Percentiles rank a stretch among this genome's conserved stretches.
phyloP scores from a whole-genome alignment of 2,329 filamentous ascomycete species.

The Xylariaceae sp. region DNA sequence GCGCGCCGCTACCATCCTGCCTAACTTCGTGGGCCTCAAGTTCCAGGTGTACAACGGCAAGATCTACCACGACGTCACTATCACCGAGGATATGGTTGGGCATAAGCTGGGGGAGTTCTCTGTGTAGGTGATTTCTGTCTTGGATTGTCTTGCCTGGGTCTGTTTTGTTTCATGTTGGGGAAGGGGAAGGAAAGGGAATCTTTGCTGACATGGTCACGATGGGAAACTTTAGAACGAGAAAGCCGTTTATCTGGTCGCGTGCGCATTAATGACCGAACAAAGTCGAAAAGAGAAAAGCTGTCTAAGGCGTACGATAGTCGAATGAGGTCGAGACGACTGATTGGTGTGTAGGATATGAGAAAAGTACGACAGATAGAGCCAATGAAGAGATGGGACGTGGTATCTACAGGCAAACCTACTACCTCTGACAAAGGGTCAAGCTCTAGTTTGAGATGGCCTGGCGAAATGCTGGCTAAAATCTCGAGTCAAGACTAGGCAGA shows the following conservation, averaged over 20 bases:
- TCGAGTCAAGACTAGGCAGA: too few species aligned
- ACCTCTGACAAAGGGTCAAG: too few species aligned
- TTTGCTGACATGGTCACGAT: conserved; percentile 9
- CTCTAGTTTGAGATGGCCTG: too few species aligned
- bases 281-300: too few species aligned
- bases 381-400: too few species aligned
- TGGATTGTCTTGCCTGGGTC: neutral
- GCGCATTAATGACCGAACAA: conserved; percentile 14
- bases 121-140: conserved; percentile 56
- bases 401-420: too few species aligned
- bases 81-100: conserved; percentile 95
- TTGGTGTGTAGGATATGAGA: neutral
- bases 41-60: conserved; percentile 94
- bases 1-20: conserved; percentile 82
- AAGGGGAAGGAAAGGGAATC: neutral
- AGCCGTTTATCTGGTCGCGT: conserved; percentile 53
- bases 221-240: conserved; percentile 46
- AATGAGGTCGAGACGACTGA: conserved; percentile 8
- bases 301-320: neutral
- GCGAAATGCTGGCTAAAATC: too few species aligned
- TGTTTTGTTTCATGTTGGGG: neutral
- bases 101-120: conserved; percentile 93
- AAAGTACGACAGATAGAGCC: neutral
- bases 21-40: conserved; percentile 83
- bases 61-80: conserved; percentile 72